Evolutionary conservation across 345 rosid genomes (phyloP).

Genomic region (Eucalyptus polybractea): DNA sequence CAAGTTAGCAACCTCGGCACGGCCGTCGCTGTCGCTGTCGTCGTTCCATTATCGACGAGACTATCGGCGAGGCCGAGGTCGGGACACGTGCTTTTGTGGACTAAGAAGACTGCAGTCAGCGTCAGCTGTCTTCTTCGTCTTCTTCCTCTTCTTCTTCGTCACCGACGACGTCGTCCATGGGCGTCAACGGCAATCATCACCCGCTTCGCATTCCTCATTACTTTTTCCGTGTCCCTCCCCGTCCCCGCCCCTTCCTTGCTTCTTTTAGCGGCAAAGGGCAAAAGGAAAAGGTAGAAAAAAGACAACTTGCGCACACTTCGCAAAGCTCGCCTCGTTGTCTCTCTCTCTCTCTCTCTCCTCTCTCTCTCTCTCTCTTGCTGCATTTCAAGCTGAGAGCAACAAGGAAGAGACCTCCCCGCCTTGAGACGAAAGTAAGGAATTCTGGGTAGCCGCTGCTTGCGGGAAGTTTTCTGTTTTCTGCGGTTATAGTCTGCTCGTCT

Average conservation of each 20-base stretch:
- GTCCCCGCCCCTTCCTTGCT: neutral
- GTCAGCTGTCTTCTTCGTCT: neutral
- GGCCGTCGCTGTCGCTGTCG: neutral
- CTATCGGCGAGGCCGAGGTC: neutral
- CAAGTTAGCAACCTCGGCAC: neutral
- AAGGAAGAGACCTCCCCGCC: slow-evolving; percentile 39
- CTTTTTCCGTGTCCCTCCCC: neutral
- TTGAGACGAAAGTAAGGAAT: slow-evolving; percentile 36
- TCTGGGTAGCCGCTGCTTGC: neutral
- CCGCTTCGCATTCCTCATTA: neutral
- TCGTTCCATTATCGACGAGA: neutral
- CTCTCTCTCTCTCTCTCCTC: neutral
- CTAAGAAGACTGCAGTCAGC: neutral
- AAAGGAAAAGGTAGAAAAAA: neutral
- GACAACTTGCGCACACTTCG: neutral
- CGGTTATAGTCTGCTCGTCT: neutral
- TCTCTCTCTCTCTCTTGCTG: neutral
- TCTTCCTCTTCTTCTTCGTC: neutral
- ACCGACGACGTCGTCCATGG: neutral
- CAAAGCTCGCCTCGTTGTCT: neutral
- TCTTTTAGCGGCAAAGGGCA: neutral
- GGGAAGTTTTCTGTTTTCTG: neutral
- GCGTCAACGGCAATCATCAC: neutral
- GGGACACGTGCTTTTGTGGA: neutral
- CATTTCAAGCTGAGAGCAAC: slow-evolving; percentile 2